Conservation (phyloP, 2,329 filamentous ascomycete genomes). For the Ophiostoma ulmi region DNA sequence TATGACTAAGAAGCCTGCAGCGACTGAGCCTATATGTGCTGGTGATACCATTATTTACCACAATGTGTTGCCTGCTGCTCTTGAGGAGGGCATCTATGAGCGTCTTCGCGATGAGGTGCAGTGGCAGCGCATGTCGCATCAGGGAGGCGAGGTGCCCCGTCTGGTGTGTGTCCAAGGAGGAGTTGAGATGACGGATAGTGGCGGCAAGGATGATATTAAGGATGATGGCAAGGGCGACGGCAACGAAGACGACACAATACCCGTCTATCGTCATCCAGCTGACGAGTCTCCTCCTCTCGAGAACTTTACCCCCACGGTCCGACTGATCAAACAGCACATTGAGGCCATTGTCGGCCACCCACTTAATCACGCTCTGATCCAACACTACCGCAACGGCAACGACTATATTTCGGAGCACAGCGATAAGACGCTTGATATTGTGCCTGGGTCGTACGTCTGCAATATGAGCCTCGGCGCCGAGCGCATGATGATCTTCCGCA, state of each 20-base stretch:
- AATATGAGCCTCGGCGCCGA: conserved; percentile 93
- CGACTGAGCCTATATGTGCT: conserved; percentile 60
- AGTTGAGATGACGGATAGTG: conserved; percentile 40
- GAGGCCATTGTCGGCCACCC: conserved; percentile 70
- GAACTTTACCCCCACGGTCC: conserved; percentile 69
- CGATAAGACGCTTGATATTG: conserved; percentile 93
- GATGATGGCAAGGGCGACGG: no score
- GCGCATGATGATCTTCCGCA: conserved; percentile 82
- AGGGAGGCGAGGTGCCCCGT: conserved; percentile 84
- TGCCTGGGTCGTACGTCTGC: conserved; percentile 72
- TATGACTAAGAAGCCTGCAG: conserved; percentile 24
- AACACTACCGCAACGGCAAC: conserved; percentile 80
- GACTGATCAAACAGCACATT: conserved; percentile 60
- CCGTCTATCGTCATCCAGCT: conserved; percentile 90
- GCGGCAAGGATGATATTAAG: background rate
- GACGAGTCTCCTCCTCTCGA: conserved; percentile 78
- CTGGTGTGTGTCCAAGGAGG: conserved; percentile 84
- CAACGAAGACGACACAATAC: conserved; percentile 52
- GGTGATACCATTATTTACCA: conserved; percentile 73
- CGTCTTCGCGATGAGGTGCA: conserved; percentile 66
- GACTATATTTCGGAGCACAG: conserved; percentile 97
- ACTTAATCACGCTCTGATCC: conserved; percentile 88
- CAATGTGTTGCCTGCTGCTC: conserved; percentile 57
- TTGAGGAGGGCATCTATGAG: conserved; percentile 61
- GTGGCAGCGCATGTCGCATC: conserved; percentile 91